These are phyloP conservation scores for Colletotrichum sp. DNA, from an alignment of 2,329 filamentous ascomycete genomes.

Conservation along the genomic window DNA sequence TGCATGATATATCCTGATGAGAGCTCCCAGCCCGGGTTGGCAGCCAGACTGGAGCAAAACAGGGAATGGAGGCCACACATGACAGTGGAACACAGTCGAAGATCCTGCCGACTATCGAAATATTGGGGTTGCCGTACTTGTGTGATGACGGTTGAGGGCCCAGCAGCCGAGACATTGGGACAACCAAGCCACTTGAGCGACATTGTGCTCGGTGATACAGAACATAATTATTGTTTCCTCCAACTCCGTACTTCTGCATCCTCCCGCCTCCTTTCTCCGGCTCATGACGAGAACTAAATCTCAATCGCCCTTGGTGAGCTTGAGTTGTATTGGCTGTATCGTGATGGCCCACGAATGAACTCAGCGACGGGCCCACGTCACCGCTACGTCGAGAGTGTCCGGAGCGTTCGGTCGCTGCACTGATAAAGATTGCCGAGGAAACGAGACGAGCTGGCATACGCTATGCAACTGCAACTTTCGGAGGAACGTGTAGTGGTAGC, in stretches of 20 bases:
- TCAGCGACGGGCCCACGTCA: background rate
- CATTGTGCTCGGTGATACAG: background rate
- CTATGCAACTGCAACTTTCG: background rate
- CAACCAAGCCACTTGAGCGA: background rate
- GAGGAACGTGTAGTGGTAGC: background rate
- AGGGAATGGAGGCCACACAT: background rate
- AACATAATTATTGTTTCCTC: background rate
- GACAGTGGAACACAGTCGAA: background rate
- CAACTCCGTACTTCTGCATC: background rate
- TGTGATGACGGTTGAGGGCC: background rate
- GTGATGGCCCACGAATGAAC: background rate
- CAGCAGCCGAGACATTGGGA: conserved; percentile 8
- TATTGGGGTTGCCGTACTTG: background rate
- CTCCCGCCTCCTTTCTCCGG: background rate
- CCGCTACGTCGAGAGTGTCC: background rate
- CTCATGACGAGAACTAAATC: background rate
- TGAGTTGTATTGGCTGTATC: background rate
- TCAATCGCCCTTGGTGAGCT: background rate
- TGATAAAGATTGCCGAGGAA: background rate
- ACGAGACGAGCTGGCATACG: background rate
- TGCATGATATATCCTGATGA: background rate
- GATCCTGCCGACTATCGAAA: background rate
- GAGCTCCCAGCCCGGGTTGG: background rate
- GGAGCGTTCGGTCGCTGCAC: background rate
- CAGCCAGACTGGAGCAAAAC: background rate